Percentiles rank a stretch among this genome's conserved stretches.
phyloP scores from a whole-genome alignment of 1,284 basidiomycete genomes.

The Phylloporus gajari region DNA sequence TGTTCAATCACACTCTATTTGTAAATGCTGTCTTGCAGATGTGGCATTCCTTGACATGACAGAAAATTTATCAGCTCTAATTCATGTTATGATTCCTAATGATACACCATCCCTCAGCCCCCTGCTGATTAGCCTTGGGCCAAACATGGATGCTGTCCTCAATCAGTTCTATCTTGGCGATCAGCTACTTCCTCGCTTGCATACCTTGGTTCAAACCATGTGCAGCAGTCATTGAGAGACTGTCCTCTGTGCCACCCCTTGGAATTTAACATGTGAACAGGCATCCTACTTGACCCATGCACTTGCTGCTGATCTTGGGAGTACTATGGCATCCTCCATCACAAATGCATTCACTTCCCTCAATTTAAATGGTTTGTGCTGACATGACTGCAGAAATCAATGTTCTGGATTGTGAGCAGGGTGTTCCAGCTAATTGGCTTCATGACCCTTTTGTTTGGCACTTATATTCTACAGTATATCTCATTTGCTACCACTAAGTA shows the following conservation, averaged over 20 bases:
- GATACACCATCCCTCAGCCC: background rate
- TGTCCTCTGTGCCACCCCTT: background rate
- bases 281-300: background rate
- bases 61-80: background rate
- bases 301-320: background rate
- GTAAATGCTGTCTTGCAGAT: background rate
- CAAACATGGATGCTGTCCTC: background rate
- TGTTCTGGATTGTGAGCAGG: no score
- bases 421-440: no score
- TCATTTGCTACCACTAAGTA: no score
- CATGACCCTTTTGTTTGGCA: no score
- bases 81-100: background rate
- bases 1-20: no score
- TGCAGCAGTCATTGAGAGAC: background rate
- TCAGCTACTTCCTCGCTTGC: background rate
- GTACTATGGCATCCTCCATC: no score
- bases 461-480: no score
- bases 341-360: no score
- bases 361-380: no score
- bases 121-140: background rate
- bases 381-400: no score
- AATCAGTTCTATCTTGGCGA: background rate
- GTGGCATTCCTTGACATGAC: background rate
- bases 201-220: background rate
- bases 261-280: background rate